Evolutionary conservation across 371 early-diverging fungal species (phyloP).

Genomic region (Actinomucor elegans): DNA sequence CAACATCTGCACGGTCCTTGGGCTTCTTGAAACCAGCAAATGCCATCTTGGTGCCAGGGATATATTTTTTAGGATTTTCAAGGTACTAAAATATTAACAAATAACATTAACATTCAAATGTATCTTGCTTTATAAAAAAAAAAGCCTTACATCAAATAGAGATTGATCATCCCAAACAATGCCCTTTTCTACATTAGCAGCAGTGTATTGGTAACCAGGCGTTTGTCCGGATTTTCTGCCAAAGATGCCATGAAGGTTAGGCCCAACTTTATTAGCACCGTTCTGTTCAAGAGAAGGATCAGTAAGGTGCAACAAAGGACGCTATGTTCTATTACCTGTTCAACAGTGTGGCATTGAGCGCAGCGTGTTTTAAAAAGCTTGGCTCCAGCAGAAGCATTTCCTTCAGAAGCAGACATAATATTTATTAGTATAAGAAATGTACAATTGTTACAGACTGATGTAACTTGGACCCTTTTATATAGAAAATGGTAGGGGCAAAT

Average conservation of each 20-base stretch:
- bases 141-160: conserved; percentile 56
- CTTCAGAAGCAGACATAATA: conserved; percentile 14
- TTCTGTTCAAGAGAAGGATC: conserved; percentile 41
- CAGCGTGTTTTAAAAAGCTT: conserved; percentile 98
- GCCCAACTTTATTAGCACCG: conserved; percentile 91
- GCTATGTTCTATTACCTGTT: conserved; percentile 51
- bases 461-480: no score
- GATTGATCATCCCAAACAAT: conserved; percentile 86
- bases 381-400: conserved; percentile 70
- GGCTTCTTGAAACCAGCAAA: conserved; percentile 98
- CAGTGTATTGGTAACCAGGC: conserved; percentile 88
- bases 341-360: conserved; percentile 95
- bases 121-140: not conserved
- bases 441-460: not conserved
- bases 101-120: not conserved
- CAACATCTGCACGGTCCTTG: conserved; percentile 80
- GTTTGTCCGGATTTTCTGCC: conserved; percentile 86
- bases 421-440: not conserved
- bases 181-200: conserved; percentile 86
- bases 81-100: conserved; percentile 59
- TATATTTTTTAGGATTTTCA: conserved; percentile 97
- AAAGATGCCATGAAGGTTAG: conserved; percentile 91
- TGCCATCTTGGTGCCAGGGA: conserved; percentile 96
- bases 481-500: no score
- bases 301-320: not conserved